A percentile compares a stretch with the other conserved stretches of the same genome.
These are phyloP conservation scores for Rosa chinensis DNA, from an alignment of 306 rosid species.

Conservation along the genomic window DNA sequence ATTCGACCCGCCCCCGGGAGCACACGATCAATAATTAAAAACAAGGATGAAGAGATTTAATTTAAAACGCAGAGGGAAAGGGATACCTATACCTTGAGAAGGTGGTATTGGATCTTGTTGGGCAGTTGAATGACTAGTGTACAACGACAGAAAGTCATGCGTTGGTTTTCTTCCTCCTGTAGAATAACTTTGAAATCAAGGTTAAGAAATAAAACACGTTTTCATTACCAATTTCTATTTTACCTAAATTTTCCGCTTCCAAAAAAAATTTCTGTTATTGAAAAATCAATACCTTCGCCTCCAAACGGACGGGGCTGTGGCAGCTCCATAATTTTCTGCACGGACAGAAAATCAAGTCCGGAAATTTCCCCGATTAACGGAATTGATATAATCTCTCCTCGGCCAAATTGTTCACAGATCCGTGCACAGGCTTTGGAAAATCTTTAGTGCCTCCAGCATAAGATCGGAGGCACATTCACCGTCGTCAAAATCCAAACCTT, in stretches of 20 bases:
- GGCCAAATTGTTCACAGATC: conserved; percentile 41
- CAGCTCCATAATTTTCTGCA: conserved; percentile 60
- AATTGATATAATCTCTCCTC: background rate
- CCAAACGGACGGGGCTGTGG: conserved; percentile 77
- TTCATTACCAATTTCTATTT: background rate
- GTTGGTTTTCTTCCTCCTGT: conserved; percentile 89
- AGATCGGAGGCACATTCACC: conserved; percentile 56
- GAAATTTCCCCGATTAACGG: background rate
- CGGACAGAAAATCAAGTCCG: background rate
- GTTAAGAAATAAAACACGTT: conserved; percentile 9
- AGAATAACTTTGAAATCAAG: conserved; percentile 30
- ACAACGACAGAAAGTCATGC: conserved; percentile 91
- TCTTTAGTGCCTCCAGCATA: conserved; percentile 20
- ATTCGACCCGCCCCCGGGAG: too few species aligned
- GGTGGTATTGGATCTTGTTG: conserved; percentile 89
- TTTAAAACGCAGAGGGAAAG: background rate
- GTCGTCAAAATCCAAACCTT: background rate
- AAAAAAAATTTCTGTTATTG: conserved; percentile 14
- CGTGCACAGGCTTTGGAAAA: conserved; percentile 2
- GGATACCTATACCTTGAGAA: conserved; percentile 70
- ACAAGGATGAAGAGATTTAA: background rate
- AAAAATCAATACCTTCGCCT: conserved; percentile 55
- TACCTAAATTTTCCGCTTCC: background rate
- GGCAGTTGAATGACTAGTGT: conserved; percentile 57
- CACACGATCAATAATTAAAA: too few species aligned